Evolutionary conservation across 805 yeast species (phyloP).

Genomic region (Kuraishia molischiana): DNA sequence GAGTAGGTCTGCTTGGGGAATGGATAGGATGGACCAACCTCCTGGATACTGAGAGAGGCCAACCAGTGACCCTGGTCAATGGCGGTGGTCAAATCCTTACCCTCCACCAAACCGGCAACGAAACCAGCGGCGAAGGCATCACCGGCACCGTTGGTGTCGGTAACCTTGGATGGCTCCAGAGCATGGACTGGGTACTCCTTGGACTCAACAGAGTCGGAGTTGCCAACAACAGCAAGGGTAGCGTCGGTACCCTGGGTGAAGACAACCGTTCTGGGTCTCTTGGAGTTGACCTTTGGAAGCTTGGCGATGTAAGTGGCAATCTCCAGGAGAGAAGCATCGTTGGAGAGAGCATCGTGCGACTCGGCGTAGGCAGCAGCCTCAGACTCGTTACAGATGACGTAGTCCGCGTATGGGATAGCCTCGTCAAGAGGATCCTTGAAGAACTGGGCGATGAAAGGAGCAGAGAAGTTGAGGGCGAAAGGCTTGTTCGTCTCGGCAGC

Average conservation of each 20-base stretch:
- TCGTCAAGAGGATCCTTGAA: slow-evolving; percentile 85
- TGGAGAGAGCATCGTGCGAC: slow-evolving; percentile 56
- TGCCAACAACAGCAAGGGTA: slow-evolving; percentile 66
- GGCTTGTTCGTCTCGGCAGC: slow-evolving; percentile 61
- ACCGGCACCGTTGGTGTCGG: slow-evolving; percentile 98
- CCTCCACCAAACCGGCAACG: slow-evolving; percentile 77
- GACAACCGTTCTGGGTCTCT: slow-evolving; percentile 73
- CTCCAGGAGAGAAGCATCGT: slow-evolving; percentile 43
- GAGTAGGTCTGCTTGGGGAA: slow-evolving; percentile 54
- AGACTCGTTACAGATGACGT: slow-evolving; percentile 89
- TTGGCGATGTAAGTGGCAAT: slow-evolving; percentile 79
- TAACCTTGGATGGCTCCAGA: slow-evolving; percentile 56
- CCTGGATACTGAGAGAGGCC: slow-evolving; percentile 85
- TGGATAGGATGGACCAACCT: slow-evolving; percentile 93
- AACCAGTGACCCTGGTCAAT: slow-evolving; percentile 94
- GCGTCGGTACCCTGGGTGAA: slow-evolving; percentile 95
- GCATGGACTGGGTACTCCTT: slow-evolving; percentile 60
- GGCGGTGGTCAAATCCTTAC: slow-evolving; percentile 45
- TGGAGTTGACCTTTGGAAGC: slow-evolving; percentile 62
- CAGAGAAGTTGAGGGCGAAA: slow-evolving; percentile 81
- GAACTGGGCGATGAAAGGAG: slow-evolving; percentile 94
- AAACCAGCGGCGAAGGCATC: slow-evolving; percentile 98
- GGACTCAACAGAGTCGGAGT: slow-evolving; percentile 35
- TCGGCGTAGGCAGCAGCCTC: slow-evolving; percentile 95
- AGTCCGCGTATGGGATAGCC: slow-evolving; percentile 80